Evolutionary conservation across 2,329 filamentous ascomycete species (phyloP), one percentile per base, ranked within the genome.

Genomic region (Talaromyces sp.): DNA sequence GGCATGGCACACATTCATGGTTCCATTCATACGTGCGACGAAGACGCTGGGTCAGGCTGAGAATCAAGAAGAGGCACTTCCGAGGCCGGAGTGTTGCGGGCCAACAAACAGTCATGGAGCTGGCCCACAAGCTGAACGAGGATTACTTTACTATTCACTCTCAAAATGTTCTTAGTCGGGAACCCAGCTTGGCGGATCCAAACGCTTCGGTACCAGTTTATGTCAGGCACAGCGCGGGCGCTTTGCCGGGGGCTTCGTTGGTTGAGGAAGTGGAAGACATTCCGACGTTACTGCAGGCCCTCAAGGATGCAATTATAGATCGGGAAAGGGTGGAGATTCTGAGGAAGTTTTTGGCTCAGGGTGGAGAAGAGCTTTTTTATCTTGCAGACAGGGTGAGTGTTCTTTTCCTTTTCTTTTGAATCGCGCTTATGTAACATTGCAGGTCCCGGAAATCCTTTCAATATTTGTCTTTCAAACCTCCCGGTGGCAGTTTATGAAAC

Each of bases 11-110:
- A 19, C 86, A 88, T 71, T 88, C 86, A 27, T 97, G 93, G 92
- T 96, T 91, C 75, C 93, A 92, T 72, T 96, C 91, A 1, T 99
- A 93, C 70, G 94, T 97, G n/a, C 83, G 94, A 38, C 82, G 94
- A 66, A 84, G 94, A 63, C 86, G 91, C 24, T 99, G 94, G 94
- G 85, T 93, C 58, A 83, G 94, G 50, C 89, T 90, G 72, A 83
- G 94, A 35, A 82, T 89, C 57, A 90, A 89, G 75, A 84, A 85
- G 70, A 79, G 73, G 52, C 58, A 70, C 21, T 26, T 48, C 11
- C 14, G 29, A 64, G 68, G 31, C 57, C 56, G 31, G 61, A 62
- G 17, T 46, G 62, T 43, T 62, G 65, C 12, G 8, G 68, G 65
- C 26, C 26, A 26, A 0, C 66, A 82, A 53, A 72, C 79, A 43